These are phyloP conservation scores for Lathyrus oleraceus DNA, from an alignment of 306 rosid species.

Conservation along the genomic window DNA sequence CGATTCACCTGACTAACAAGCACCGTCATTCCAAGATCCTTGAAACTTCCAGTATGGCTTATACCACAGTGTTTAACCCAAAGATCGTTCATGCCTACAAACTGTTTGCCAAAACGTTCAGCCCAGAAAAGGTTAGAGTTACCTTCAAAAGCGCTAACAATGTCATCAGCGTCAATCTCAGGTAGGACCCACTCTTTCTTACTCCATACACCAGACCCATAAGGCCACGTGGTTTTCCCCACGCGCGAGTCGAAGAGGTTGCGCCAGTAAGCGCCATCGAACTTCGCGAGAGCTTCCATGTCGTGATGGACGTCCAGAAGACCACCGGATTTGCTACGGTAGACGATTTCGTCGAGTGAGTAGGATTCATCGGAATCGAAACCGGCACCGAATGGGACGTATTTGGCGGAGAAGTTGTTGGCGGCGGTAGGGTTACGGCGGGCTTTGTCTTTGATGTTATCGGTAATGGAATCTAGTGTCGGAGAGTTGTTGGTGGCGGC, in stretches of 20 bases:
- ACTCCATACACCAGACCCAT: constrained; percentile 92
- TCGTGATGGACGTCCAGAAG: constrained; percentile 81
- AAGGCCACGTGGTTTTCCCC: constrained; percentile 87
- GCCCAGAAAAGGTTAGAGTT: constrained; percentile 90
- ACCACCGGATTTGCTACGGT: constrained; percentile 80
- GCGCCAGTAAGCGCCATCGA: constrained; percentile 79
- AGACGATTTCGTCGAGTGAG: constrained; percentile 84
- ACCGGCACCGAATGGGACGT: constrained; percentile 66
- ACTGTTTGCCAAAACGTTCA: constrained; percentile 79
- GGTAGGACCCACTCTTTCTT: constrained; percentile 91
- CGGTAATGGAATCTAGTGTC: constrained; percentile 42
- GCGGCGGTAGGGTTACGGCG: constrained; percentile 50
- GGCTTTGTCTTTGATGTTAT: constrained; percentile 70
- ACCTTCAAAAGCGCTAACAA: constrained; percentile 76
- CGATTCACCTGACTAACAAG: constrained; percentile 83
- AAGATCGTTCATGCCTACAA: constrained; percentile 72
- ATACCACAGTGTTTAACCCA: constrained; percentile 90
- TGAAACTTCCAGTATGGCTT: constrained; percentile 78
- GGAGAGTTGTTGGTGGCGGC: constrained; percentile 20
- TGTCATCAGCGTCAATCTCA: constrained; percentile 70
- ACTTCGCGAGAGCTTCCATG: constrained; percentile 55
- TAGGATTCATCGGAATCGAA: constrained; percentile 59
- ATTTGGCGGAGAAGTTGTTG: constrained; percentile 59
- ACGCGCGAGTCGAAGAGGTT: constrained; percentile 81
- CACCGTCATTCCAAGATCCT: constrained; percentile 86